phyloP scores from a whole-genome alignment of 768 basidiomycete genomes.

The Leccinum sublutescens region DNA sequence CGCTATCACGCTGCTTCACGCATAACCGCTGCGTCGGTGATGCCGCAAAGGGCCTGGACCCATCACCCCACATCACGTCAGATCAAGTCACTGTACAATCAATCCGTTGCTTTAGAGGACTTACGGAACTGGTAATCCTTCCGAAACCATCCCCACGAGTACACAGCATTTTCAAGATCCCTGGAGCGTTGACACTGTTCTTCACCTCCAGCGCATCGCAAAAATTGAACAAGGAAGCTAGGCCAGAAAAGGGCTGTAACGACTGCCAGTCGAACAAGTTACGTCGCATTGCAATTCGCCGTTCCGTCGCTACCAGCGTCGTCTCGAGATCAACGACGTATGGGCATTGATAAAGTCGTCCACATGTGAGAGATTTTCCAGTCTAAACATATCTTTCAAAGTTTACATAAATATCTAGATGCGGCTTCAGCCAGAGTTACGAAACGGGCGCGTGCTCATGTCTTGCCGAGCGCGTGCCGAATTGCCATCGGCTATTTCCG shows the following conservation, averaged over 20 bases:
- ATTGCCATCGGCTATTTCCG: no score
- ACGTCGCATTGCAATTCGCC: conserved; percentile 9
- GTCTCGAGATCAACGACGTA: no score
- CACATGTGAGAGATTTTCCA: no score
- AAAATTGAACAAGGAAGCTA: conserved; percentile 36
- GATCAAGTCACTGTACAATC: neutral
- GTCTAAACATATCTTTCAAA: no score
- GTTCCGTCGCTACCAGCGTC: no score
- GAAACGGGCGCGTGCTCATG: no score
- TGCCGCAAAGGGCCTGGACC: conserved; percentile 48
- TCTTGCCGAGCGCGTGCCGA: no score
- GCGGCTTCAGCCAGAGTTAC: no score
- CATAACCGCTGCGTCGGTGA: conserved; percentile 38
- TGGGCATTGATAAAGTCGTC: no score
- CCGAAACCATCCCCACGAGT: conserved; percentile 62
- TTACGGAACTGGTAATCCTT: conserved; percentile 41
- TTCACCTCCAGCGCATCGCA: conserved; percentile 40
- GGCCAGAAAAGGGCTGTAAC: conserved; percentile 44
- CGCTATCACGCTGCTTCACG: no score
- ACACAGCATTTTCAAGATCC: conserved; percentile 50
- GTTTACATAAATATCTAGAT: no score
- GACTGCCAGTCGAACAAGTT: conserved; percentile 27
- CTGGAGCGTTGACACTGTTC: conserved; percentile 39
- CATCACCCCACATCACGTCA: neutral
- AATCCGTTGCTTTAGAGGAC: conserved; percentile 20